Base-by-base conservation (phyloP, 495 filamentous ascomycete species). In the Neurospora sp. region DNA sequence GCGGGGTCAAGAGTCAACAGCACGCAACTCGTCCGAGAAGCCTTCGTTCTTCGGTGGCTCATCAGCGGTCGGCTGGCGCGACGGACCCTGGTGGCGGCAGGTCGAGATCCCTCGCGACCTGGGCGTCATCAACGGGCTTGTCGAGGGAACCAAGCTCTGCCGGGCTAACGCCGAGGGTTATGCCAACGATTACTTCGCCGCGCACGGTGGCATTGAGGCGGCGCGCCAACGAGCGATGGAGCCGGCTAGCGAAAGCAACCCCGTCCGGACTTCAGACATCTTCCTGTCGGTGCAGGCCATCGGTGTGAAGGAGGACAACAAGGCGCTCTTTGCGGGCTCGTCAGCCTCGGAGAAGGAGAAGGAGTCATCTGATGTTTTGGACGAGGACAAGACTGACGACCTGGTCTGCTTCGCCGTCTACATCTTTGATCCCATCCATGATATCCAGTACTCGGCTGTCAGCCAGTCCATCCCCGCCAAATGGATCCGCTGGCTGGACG, bases 1-100 rank as follows among this genome's bases (percentile, higher is more conserved):
- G 83, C 90, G 94, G 2, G 96, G 96, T 3, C 92, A 93, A 74
- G 93, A 96, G 79, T 94, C 91, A 37, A 88, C 90, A 6, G 90
- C 90, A 11, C 87, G 88, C 38, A 92, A 90, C 71, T 87, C 90
- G 10, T 83, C 88, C 6, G 86, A 89, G 59, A 72, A 74, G 42
- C 39, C 40, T 4, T 84, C 85, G 39, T 93, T 90, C 73, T 86
- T 84, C 48, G 87, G 91, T 39, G 82, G 78, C 78, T 80, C 78
- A 69, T 84, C 85, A 66, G 77, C 82, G 1, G 84, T 83, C 71
- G 90, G 91, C 70, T 97, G 94, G 94, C 90, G 88, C 72, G 94
- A 97, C 77, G 96, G 96, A 0, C 96, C 96, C 1, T 99, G 96
- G 96, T 99, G 96, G 94, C 88, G 94, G 37, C 89, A 90, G 54